These are phyloP conservation scores for Vigna trinervia DNA, from an alignment of 306 rosid species.

Conservation along the genomic window DNA sequence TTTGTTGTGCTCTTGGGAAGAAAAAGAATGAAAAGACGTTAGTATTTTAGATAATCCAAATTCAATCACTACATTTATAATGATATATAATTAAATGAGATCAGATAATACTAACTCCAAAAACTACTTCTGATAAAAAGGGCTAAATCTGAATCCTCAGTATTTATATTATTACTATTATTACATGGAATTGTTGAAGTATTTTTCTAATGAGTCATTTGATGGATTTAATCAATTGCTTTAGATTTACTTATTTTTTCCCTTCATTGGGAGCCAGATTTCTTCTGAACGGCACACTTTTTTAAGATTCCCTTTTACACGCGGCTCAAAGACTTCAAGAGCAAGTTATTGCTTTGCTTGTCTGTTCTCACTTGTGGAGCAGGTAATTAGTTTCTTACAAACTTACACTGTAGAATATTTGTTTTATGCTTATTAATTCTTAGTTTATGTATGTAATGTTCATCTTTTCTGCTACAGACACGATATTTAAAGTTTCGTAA, in stretches of 20 bases:
- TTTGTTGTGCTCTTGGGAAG: too few relatives aligned
- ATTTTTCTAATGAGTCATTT: constrained; percentile 1
- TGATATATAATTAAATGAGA: background rate
- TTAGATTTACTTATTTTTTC: constrained; percentile 36
- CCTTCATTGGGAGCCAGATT: constrained; percentile 60
- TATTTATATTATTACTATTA: background rate
- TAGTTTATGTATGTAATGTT: constrained; percentile 2
- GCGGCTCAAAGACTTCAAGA: constrained; percentile 63
- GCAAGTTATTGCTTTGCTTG: constrained; percentile 81
- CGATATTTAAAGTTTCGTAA: constrained; percentile 72
- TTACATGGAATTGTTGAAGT: constrained; percentile 1
- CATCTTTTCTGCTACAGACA: constrained; percentile 55
- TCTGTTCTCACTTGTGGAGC: constrained; percentile 90
- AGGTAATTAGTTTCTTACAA: constrained; percentile 60
- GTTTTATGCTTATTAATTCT: constrained; percentile 1
- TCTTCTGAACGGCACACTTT: constrained; percentile 60
- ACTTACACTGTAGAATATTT: constrained; percentile 26
- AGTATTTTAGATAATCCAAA: too few relatives aligned
- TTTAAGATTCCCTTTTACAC: constrained; percentile 60
- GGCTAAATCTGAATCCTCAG: constrained; percentile 6
- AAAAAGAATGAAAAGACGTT: too few relatives aligned
- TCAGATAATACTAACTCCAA: constrained; percentile 12
- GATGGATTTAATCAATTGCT: constrained; percentile 27
- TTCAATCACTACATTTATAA: too few relatives aligned
- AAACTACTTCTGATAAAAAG: constrained; percentile 4